Conservation (phyloP, 768 basidiomycete species). For the Psilocybe cyanescens region DNA sequence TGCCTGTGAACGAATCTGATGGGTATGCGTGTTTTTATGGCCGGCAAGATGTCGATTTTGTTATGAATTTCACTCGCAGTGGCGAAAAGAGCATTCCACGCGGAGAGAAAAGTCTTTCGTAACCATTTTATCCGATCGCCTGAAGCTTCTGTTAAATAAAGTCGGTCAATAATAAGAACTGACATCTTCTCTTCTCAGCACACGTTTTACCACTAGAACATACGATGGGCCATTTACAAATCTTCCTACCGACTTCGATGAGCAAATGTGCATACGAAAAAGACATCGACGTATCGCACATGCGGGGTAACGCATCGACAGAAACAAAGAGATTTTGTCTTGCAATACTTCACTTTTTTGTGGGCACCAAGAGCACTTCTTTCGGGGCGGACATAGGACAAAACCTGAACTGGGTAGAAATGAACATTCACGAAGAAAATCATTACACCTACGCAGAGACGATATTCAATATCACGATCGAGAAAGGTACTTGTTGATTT, state of each 20-base stretch:
- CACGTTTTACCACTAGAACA: background rate
- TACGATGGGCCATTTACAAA: background rate
- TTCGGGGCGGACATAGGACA: constrained; percentile 43
- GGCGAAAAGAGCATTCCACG: too few species aligned
- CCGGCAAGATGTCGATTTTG: too few species aligned
- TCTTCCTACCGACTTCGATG: background rate
- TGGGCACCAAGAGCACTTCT: constrained; percentile 35
- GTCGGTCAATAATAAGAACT: background rate
- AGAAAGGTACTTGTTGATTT: constrained; percentile 30
- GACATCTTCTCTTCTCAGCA: background rate
- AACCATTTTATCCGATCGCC: too few species aligned
- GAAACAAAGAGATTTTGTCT: constrained; percentile 39
- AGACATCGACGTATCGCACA: constrained; percentile 29
- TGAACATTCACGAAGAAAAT: constrained; percentile 34
- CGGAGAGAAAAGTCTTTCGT: too few species aligned
- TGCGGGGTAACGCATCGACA: constrained; percentile 44
- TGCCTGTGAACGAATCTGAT: too few species aligned
- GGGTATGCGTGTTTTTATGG: too few species aligned
- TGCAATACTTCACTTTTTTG: constrained; percentile 39
- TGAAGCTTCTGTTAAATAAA: too few species aligned
- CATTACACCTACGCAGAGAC: constrained; percentile 31
- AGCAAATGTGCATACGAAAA: constrained; percentile 4
- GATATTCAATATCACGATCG: constrained; percentile 42
- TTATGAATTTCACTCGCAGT: too few species aligned
- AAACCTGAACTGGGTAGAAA: constrained; percentile 38